Evolutionary conservation across 2,329 filamentous ascomycete genomes (phyloP), one percentile per base, ranked within the genome.

Genomic region (Pseudogymnoascus sp.): DNA sequence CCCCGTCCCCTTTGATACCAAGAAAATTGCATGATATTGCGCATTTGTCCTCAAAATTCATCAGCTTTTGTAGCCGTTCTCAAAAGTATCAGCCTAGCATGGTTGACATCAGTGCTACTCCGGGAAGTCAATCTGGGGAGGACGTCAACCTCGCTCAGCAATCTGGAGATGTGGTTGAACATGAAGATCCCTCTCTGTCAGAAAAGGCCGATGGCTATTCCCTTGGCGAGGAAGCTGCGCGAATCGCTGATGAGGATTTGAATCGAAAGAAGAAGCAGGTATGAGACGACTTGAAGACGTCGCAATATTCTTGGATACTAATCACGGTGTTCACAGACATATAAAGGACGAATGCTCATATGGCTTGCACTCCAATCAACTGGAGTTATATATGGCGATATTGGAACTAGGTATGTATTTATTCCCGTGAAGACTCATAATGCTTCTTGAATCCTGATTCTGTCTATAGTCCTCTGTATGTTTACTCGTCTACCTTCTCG

Each of bases 381-480:
- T 31, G 86, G 86, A 59, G 83, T 87, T 40, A 88, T 88, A 59
- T 88, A 89, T 64, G 86, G 86, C 25, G 86, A 89, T 66, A 87
- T 88, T 68, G 86, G 85, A 62, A 81, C 78, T 18, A 70, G 68
- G 71, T 72, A 52, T 35, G 62, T 60, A 21, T 58, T 61, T 61
- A 1, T 61, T 59, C 31, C 21, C 58, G 3, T 5, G 15, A 45
- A 45, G 59, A 37, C 21, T 25, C 27, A 8, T 15, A 9, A 21
- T 40, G 25, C 39, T 33, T 10, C n/a, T 18, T 31, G 9, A 15
- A 12, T 15, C 45, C 35, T 42, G 27, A 18, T 13, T 15, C 13
- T 9, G 5, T 31, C n/a, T 13, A 27, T 27, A 27, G 80, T 64
- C 86, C 85, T n/a, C 81, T 89, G 15, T 89, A 89, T 68, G 86